phyloP scores from a whole-genome alignment of 202 grass and related monocot species.

The Eragrostis tef region DNA sequence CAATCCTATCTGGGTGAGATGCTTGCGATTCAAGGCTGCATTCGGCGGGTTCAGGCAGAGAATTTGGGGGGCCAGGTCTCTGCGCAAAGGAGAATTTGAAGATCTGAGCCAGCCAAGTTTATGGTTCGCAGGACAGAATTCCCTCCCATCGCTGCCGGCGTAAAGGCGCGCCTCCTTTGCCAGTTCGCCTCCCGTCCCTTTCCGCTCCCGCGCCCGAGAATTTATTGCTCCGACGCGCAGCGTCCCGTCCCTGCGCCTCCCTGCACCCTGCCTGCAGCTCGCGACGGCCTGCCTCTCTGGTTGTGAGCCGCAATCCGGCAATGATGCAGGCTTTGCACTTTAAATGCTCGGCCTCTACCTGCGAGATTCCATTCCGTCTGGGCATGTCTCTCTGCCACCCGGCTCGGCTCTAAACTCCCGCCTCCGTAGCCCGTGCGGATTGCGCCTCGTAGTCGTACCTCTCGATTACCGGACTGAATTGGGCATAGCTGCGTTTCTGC shows the following conservation, averaged over 20 bases:
- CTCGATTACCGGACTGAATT: slow-evolving; percentile 32
- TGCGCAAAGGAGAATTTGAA: slow-evolving; percentile 24
- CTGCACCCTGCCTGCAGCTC: slow-evolving; percentile 10
- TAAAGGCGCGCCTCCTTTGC: slow-evolving; percentile 50
- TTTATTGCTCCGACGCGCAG: slow-evolving; percentile 56
- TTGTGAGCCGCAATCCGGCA: slow-evolving; percentile 7
- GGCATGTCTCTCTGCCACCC: background rate
- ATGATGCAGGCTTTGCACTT: slow-evolving; percentile 45
- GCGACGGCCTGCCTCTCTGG: background rate
- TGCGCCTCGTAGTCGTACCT: background rate
- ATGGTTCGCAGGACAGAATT: slow-evolving; percentile 41
- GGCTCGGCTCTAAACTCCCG: slow-evolving; percentile 20
- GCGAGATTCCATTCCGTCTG: slow-evolving; percentile 44
- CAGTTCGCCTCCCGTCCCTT: slow-evolving; percentile 53
- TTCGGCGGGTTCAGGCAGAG: slow-evolving; percentile 22
- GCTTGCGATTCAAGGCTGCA: background rate
- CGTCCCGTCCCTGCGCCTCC: background rate
- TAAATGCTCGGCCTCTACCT: slow-evolving; percentile 41
- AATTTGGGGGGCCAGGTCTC: background rate
- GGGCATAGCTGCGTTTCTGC: slow-evolving; percentile 10
- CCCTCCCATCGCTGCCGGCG: slow-evolving; percentile 36
- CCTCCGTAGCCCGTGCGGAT: slow-evolving; percentile 28
- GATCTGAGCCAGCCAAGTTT: slow-evolving; percentile 48
- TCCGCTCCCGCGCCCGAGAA: slow-evolving; percentile 61
- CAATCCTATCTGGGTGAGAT: background rate